Evolutionary conservation across 2,329 filamentous ascomycete genomes (phyloP).

Genomic region (Phaeomoniella chlamydospora): DNA sequence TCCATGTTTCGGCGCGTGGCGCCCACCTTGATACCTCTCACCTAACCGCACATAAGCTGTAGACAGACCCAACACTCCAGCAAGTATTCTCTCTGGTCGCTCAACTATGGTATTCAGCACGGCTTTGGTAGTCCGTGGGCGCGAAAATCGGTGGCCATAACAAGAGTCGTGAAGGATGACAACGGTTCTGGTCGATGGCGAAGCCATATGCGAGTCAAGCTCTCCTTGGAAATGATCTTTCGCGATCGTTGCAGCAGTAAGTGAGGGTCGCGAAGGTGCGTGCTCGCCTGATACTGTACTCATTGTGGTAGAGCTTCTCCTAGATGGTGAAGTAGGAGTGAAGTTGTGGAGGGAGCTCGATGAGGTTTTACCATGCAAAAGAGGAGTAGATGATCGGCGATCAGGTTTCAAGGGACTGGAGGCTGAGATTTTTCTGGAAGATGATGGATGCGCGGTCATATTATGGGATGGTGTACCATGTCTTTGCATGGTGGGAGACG

Average conservation of each 20-base stretch:
- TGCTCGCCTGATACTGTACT: conserved; percentile 23
- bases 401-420: conserved; percentile 28
- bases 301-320: conserved; percentile 17
- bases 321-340: conserved; percentile 27
- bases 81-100: conserved; percentile 78
- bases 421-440: conserved; percentile 24
- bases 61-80: conserved; percentile 66
- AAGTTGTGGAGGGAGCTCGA: conserved; percentile 24
- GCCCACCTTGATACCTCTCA: conserved; percentile 26
- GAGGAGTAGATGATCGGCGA: conserved; percentile 24
- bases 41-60: conserved; percentile 85
- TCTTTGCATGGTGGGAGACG: conserved; percentile 3
- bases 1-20: conserved; percentile 52
- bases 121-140: conserved; percentile 60
- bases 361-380: conserved; percentile 25
- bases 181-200: conserved; percentile 43
- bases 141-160: conserved; percentile 83
- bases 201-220: conserved; percentile 44
- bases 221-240: conserved; percentile 56
- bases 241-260: conserved; percentile 46
- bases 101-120: conserved; percentile 75
- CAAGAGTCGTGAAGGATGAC: conserved; percentile 87
- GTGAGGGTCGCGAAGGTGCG: conserved; percentile 17
- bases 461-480: conserved; percentile 2
- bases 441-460: conserved; percentile 8